Evolutionary conservation across 805 yeast species (phyloP).

Genomic region (Zygoascus flipseniorum): DNA sequence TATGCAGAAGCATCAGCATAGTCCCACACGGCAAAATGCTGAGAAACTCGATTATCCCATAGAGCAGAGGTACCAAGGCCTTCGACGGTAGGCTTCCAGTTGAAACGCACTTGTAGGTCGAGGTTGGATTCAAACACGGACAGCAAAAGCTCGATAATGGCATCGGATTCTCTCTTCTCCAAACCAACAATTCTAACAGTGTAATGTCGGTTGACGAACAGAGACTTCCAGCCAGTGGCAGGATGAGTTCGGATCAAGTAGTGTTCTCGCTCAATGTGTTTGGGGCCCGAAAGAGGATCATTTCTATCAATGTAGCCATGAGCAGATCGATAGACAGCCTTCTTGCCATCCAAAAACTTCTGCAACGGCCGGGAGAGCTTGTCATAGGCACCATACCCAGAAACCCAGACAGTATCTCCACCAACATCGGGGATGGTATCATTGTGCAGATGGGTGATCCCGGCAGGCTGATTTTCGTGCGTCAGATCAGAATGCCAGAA

Average conservation of each 20-base stretch:
- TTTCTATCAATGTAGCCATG: constrained; percentile 37
- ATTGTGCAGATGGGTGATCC: constrained; percentile 45
- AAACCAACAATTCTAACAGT: constrained; percentile 46
- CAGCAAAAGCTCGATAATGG: constrained; percentile 40
- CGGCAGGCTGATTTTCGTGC: constrained; percentile 51
- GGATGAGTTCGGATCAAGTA: constrained; percentile 59
- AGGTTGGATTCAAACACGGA: constrained; percentile 41
- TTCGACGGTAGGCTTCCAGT: constrained; percentile 33
- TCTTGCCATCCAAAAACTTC: constrained; percentile 37
- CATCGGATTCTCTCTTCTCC: constrained; percentile 41
- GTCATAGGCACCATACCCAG: constrained; percentile 46
- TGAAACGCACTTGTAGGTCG: constrained; percentile 43
- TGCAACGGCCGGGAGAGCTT: constrained; percentile 43
- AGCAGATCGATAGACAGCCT: constrained; percentile 35
- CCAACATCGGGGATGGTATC: constrained; percentile 43
- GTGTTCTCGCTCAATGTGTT: constrained; percentile 33
- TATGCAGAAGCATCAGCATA: constrained; percentile 24
- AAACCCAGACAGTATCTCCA: constrained; percentile 49
- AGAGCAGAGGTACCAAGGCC: constrained; percentile 45
- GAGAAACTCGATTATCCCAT: constrained; percentile 53
- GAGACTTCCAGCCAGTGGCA: constrained; percentile 53
- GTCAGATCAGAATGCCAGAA: constrained; percentile 48
- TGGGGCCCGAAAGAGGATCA: constrained; percentile 38
- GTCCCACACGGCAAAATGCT: constrained; percentile 48
- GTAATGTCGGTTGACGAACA: constrained; percentile 45